A percentile compares a stretch with the other conserved stretches of the same genome.
Evolutionary conservation across 208 protist species (phyloP).

Genomic region (Plasmodiophora brassicae): DNA sequence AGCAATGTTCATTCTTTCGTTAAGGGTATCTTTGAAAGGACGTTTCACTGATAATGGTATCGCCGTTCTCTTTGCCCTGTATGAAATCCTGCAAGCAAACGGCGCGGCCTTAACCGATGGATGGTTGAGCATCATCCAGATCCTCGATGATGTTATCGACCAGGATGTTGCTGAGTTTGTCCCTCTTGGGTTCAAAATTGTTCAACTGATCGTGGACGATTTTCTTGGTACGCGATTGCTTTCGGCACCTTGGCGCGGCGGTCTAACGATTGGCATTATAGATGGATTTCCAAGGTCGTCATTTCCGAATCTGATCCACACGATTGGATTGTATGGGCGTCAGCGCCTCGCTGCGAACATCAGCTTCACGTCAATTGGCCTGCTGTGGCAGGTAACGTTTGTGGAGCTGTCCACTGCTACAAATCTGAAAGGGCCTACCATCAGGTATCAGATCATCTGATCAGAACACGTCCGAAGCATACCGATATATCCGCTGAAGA

Average conservation of each 20-base stretch:
- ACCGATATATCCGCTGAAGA: not conserved
- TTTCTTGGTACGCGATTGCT: not conserved
- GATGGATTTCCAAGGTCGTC: not conserved
- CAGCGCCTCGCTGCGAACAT: constrained; percentile 18
- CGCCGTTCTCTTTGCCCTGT: not conserved
- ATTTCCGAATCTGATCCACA: not conserved
- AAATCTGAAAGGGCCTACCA: not conserved
- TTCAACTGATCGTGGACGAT: constrained; percentile 16
- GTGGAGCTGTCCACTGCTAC: not conserved
- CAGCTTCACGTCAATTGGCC: constrained; percentile 31
- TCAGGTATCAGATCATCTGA: constrained; percentile 14
- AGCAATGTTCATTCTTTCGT: not conserved
- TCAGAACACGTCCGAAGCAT: not conserved
- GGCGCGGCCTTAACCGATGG: not conserved
- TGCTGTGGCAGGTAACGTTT: constrained; percentile 1
- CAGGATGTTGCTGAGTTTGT: constrained; percentile 3
- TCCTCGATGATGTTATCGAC: not conserved
- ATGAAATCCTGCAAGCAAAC: not conserved
- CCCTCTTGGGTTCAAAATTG: not conserved
- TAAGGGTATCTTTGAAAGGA: not conserved
- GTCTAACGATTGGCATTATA: not conserved
- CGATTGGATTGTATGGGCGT: not conserved
- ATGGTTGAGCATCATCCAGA: not conserved
- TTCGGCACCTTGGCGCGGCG: not conserved
- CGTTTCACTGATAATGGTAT: not conserved